phyloP scores from a whole-genome alignment of 768 basidiomycete genomes.

The Nidularia pulvinata region DNA sequence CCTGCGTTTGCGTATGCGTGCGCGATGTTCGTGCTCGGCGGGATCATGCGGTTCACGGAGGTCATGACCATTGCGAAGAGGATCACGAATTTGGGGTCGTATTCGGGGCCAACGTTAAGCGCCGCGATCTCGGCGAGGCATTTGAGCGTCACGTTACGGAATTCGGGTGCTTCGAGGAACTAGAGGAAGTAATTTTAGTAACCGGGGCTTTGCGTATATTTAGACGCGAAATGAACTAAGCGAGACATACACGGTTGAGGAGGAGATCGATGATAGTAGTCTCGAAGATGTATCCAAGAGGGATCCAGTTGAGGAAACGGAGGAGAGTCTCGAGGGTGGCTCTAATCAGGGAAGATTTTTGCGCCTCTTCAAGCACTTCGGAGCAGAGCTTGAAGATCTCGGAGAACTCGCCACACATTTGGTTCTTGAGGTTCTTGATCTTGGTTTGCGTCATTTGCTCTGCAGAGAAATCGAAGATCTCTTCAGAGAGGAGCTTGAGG shows the following conservation, averaged over 20 bases:
- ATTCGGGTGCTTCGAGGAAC: slow-evolving; percentile 97
- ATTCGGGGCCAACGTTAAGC: slow-evolving; percentile 93
- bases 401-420: slow-evolving; percentile 96
- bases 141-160: slow-evolving; percentile 95
- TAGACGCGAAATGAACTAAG: slow-evolving; percentile 2
- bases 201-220: slow-evolving; percentile 6
- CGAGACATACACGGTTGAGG: slow-evolving; percentile 75
- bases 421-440: slow-evolving; percentile 96
- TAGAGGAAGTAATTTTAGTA: slow-evolving; percentile 26
- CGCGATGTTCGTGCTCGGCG: slow-evolving; percentile 92
- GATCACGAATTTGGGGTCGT: slow-evolving; percentile 97
- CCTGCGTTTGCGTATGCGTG: slow-evolving; percentile 88
- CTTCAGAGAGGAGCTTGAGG: slow-evolving; percentile 94
- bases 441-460: slow-evolving; percentile 99
- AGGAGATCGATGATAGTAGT: slow-evolving; percentile 96
- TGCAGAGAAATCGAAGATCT: slow-evolving; percentile 98
- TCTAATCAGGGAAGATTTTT: slow-evolving; percentile 92
- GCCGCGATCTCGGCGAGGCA: slow-evolving; percentile 97
- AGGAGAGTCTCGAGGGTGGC: slow-evolving; percentile 94
- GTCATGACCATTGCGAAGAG: slow-evolving; percentile 99
- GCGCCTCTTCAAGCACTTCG: slow-evolving; percentile 96
- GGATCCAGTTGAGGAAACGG: slow-evolving; percentile 99
- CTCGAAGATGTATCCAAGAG: slow-evolving; percentile 98
- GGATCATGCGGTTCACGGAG: slow-evolving; percentile 95
- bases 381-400: slow-evolving; percentile 98